These are phyloP conservation scores for Monascus purpureus DNA, from an alignment of 495 filamentous ascomycete species.

Conservation along the genomic window DNA sequence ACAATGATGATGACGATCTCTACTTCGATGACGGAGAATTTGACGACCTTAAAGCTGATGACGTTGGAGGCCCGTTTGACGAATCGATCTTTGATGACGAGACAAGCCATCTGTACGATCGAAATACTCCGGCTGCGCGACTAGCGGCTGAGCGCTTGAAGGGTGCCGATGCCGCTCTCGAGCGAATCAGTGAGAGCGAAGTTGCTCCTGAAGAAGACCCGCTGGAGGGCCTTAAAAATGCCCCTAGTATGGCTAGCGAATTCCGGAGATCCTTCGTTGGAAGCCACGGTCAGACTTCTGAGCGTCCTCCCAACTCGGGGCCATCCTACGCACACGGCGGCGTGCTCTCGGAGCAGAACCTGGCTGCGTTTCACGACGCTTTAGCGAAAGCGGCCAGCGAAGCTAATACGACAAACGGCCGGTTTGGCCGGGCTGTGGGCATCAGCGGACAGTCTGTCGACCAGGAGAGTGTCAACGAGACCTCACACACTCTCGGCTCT, in stretches of 20 bases:
- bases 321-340: slow-evolving; percentile 21
- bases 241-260: slow-evolving; percentile 30
- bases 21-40: slow-evolving; percentile 76
- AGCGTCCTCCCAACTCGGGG: slow-evolving; percentile 16
- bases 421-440: slow-evolving; percentile 45
- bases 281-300: slow-evolving; percentile 16
- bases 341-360: slow-evolving; percentile 41
- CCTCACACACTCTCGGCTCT: slow-evolving; percentile 23
- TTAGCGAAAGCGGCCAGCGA: slow-evolving; percentile 63
- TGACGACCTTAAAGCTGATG: slow-evolving; percentile 33
- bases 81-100: slow-evolving; percentile 68
- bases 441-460: slow-evolving; percentile 14
- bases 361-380: slow-evolving; percentile 67
- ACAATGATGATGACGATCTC: slow-evolving; percentile 52
- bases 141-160: no score
- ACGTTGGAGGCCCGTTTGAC: slow-evolving; percentile 48
- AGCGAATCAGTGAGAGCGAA: background rate
- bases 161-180: background rate
- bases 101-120: slow-evolving; percentile 35
- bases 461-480: slow-evolving; percentile 19
- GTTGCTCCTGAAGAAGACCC: background rate
- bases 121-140: slow-evolving; percentile 11
- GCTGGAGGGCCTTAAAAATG: slow-evolving; percentile 16
- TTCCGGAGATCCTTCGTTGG: slow-evolving; percentile 10
- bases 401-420: slow-evolving; percentile 48